phyloP scores from a whole-genome alignment of 169 alveolate species.

The Toxoplasma gondii region DNA sequence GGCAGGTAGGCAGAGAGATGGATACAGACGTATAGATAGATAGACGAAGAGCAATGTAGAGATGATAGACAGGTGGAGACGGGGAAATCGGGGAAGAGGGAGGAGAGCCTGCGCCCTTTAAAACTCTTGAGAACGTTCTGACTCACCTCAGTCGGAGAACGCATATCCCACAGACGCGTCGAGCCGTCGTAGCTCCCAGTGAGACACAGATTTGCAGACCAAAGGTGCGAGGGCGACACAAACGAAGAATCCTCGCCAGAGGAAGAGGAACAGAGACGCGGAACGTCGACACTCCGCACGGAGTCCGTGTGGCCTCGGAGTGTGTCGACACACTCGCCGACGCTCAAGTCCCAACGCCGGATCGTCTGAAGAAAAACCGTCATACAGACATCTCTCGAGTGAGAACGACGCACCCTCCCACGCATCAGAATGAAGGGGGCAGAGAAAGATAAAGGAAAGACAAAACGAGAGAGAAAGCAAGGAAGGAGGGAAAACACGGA shows the following conservation, averaged over 20 bases:
- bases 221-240: not conserved
- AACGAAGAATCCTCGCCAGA: not conserved
- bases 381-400: not conserved
- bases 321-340: not conserved
- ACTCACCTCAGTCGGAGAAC: not conserved
- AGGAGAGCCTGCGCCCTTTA: too few species aligned
- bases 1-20: too few species aligned
- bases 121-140: too few species aligned
- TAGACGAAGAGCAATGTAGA: too few species aligned
- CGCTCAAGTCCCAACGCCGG: slow-evolving; percentile 37
- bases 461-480: too few species aligned
- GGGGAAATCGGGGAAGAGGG: too few species aligned
- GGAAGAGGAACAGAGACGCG: not conserved
- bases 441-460: too few species aligned
- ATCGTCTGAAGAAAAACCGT: not conserved
- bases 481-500: too few species aligned
- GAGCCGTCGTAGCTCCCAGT: slow-evolving; percentile 49
- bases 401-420: too few species aligned
- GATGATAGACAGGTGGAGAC: too few species aligned
- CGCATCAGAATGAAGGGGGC: too few species aligned
- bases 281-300: slow-evolving; percentile 14
- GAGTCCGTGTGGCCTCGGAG: slow-evolving; percentile 13
- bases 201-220: not conserved
- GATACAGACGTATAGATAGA: too few species aligned
- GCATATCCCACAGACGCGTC: slow-evolving; percentile 32